A percentile compares a stretch with the other conserved stretches of the same genome.
Evolutionary conservation across 108 stramenopile species (phyloP).

Genomic region (Cyclostephanos tholiformis): DNA sequence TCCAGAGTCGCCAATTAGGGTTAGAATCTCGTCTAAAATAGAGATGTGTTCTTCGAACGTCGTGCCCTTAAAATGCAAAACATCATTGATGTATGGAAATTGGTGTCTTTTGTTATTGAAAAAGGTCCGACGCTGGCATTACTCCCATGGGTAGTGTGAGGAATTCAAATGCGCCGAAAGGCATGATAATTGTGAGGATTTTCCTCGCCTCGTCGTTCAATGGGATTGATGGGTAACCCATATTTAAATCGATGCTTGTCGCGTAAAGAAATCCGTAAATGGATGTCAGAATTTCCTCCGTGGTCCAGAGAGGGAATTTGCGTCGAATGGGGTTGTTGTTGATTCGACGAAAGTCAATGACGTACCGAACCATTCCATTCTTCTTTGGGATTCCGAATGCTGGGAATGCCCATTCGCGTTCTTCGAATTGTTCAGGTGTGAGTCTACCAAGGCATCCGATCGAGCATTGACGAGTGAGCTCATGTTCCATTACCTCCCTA

Average conservation of each 20-base stretch:
- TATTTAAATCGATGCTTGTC: constrained; percentile 7
- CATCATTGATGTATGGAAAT: constrained; percentile 11
- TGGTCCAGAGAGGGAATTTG: constrained; percentile 10
- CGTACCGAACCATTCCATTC: constrained; percentile 3
- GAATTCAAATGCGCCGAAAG: background rate
- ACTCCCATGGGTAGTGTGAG: no score
- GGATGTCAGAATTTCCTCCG: background rate
- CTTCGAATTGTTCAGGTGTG: constrained; percentile 5
- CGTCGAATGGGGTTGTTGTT: background rate
- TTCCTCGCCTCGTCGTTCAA: constrained; percentile 1
- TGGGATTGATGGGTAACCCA: constrained; percentile 23
- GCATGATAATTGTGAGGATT: constrained; percentile 10
- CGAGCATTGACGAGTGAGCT: constrained; percentile 6
- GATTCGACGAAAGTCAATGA: constrained; percentile 21
- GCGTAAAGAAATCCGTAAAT: constrained; percentile 1
- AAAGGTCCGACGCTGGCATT: no score
- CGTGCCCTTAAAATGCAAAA: constrained; percentile 5
- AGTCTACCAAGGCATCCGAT: constrained; percentile 8
- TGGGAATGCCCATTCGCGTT: constrained; percentile 15
- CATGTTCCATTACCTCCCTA: constrained; percentile 4
- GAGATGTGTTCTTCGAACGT: constrained; percentile 7
- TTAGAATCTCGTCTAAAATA: constrained; percentile 4
- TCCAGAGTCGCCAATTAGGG: constrained; percentile 6
- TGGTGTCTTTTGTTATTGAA: background rate
- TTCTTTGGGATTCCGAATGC: constrained; percentile 18